Evolutionary conservation across 495 filamentous ascomycete genomes (phyloP), one percentile per base, ranked within the genome.

Genomic region (Extremus antarcticus): DNA sequence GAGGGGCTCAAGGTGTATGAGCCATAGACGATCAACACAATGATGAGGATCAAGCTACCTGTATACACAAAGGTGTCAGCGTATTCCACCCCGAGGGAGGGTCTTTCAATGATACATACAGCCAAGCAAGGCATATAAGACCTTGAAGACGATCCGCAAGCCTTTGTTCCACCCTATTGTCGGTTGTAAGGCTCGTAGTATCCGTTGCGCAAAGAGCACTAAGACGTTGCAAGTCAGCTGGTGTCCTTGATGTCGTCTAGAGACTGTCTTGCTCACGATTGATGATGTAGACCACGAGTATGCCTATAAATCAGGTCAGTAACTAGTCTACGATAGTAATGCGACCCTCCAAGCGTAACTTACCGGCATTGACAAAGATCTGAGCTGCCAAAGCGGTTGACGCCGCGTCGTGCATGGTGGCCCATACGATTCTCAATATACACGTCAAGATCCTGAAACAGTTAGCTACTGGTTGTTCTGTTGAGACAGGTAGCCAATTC

Each of bases 391-490:
- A 35, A 4, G 29, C 29, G 13, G 29, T 35, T 13, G 47, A 95
- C 86, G 8, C 76, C 82, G 2, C 91, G 53, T 24, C 58, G 61
- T 41, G 82, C 60, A 56, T 81, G 71, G 9, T 19, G 51, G 78
- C 71, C 81, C 80, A 85, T 16, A 62, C 71, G 17, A 80, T 86
- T 20, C 89, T 82, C 62, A 91, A 70, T 10, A 71, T 63, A 47
- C 81, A 80, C 0, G 88, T 80, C 23, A 74, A 63, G 41, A 84
- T 76, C 25, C 90, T n/a, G n/a, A n/a, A n/a, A n/a, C n/a, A n/a
- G n/a, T n/a, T n/a, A n/a, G n/a, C n/a, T n/a, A n/a, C n/a, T n/a
- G n/a, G n/a, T n/a, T n/a, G n/a, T n/a, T n/a, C n/a, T n/a, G n/a
- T n/a, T n/a, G n/a, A n/a, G n/a, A n/a, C n/a, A n/a, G n/a, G n/a